Conservation (phyloP, 1,284 basidiomycete genomes). For the Termitomyces sp. region DNA sequence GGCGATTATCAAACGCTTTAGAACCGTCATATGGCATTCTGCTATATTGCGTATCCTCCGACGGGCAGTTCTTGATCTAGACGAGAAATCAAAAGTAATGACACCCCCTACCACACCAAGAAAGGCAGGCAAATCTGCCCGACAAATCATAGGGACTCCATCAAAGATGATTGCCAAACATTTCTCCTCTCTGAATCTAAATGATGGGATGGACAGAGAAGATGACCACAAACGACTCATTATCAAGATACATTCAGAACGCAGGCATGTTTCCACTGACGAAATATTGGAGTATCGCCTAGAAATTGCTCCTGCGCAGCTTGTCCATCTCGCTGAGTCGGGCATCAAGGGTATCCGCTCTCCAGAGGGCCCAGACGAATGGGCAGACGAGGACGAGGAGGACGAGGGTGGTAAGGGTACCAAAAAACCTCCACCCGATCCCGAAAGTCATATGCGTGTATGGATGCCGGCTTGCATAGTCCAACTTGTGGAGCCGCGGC, state of each 20-base stretch:
- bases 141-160: slow-evolving; percentile 38
- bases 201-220: slow-evolving; percentile 21
- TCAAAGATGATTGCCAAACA: slow-evolving; percentile 51
- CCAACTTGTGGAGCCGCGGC: slow-evolving; percentile 51
- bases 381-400: slow-evolving; percentile 41
- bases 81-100: slow-evolving; percentile 16
- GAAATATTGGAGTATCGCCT: slow-evolving; percentile 67
- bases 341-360: slow-evolving; percentile 60
- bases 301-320: slow-evolving; percentile 58
- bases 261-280: slow-evolving; percentile 62
- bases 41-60: slow-evolving; percentile 62
- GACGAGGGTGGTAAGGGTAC: slow-evolving; percentile 26
- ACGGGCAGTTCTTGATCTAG: slow-evolving; percentile 47
- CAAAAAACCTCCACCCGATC: slow-evolving; percentile 41
- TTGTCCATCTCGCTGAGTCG: slow-evolving; percentile 57
- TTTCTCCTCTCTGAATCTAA: slow-evolving; percentile 42
- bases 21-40: slow-evolving; percentile 71
- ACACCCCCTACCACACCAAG: slow-evolving; percentile 34
- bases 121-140: slow-evolving; percentile 24
- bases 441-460: slow-evolving; percentile 50
- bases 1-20: slow-evolving; percentile 71
- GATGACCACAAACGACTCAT: slow-evolving; percentile 31
- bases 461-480: slow-evolving; percentile 80
- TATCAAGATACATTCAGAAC: slow-evolving; percentile 35
- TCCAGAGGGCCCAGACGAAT: slow-evolving; percentile 46